A percentile compares a stretch with the other conserved stretches of the same genome.
These are phyloP conservation scores for Pseudomonodictys pantanalensis DNA, from an alignment of 495 filamentous ascomycete genomes.

Conservation along the genomic window DNA sequence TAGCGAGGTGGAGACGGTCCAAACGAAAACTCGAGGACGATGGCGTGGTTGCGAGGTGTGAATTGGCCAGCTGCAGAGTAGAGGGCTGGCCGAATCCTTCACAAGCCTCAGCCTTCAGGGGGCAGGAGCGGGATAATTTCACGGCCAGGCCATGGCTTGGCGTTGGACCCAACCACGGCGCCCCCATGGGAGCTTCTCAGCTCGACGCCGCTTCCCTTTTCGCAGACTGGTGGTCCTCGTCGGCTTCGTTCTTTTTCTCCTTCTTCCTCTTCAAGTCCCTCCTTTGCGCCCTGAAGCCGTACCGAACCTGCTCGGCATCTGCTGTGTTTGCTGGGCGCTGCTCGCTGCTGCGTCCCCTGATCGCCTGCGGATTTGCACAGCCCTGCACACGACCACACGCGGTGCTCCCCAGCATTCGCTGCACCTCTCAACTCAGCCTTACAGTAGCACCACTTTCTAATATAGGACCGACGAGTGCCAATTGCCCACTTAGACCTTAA, in stretches of 20 bases:
- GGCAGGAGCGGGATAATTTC: too few relatives aligned
- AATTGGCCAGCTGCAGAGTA: too few relatives aligned
- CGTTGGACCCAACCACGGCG: too few relatives aligned
- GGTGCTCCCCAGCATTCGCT: not conserved
- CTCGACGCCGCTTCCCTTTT: constrained; percentile 1
- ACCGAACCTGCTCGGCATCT: not conserved
- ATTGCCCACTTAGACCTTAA: too few relatives aligned
- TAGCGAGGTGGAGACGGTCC: too few relatives aligned
- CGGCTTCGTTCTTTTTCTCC: not conserved
- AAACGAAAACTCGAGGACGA: too few relatives aligned
- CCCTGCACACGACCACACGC: not conserved
- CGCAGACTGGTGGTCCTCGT: constrained; percentile 2
- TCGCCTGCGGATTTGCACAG: not conserved
- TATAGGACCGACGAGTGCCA: too few relatives aligned
- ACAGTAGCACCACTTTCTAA: not conserved
- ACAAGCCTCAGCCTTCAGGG: too few relatives aligned
- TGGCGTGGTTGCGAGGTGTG: too few relatives aligned
- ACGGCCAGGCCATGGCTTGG: too few relatives aligned
- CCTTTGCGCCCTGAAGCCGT: not conserved
- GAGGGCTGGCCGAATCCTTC: too few relatives aligned
- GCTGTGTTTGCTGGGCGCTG: not conserved
- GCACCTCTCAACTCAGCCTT: constrained; percentile 1
- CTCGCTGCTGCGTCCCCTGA: not conserved
- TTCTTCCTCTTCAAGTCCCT: not conserved
- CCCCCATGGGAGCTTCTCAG: too few relatives aligned